Conservation (phyloP, 2,329 filamentous ascomycete species). For the Pestalotiopsis sp. region DNA sequence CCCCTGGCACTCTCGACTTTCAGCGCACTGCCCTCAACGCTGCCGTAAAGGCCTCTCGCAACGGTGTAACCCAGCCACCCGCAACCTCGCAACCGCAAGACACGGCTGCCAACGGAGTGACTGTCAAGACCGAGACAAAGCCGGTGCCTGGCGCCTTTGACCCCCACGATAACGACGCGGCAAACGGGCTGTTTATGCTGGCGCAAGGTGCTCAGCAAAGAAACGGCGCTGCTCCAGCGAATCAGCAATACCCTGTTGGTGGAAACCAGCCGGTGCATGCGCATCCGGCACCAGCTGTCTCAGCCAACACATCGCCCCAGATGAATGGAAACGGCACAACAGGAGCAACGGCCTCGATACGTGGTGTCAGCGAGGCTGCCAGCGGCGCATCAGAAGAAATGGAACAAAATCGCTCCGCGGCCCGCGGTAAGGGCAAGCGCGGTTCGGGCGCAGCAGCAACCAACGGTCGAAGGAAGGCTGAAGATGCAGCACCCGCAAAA, state of each 20-base stretch:
- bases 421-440: conserved; percentile 71
- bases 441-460: conserved; percentile 44
- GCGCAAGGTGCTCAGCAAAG: conserved; percentile 63
- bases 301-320: conserved; percentile 49
- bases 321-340: conserved; percentile 50
- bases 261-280: conserved; percentile 47
- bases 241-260: conserved; percentile 47
- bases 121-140: conserved; percentile 50
- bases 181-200: conserved; percentile 90
- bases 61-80: conserved; percentile 41
- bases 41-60: conserved; percentile 60
- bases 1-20: conserved; percentile 89
- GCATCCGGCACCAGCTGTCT: conserved; percentile 40
- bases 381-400: conserved; percentile 74
- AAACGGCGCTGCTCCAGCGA: conserved; percentile 54
- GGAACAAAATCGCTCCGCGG: conserved; percentile 63
- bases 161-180: conserved; percentile 91
- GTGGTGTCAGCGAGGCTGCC: conserved; percentile 65
- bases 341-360: conserved; percentile 43
- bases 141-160: conserved; percentile 69
- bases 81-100: conserved; percentile 55
- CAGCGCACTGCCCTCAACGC: conserved; percentile 88
- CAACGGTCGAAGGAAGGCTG: conserved; percentile 78
- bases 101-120: conserved; percentile 36
- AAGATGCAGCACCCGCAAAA: conserved; percentile 59